A percentile compares a stretch with the other conserved stretches of the same genome.
These are phyloP conservation scores for Botrytis fragariae DNA, from an alignment of 2,329 filamentous ascomycete genomes.

Conservation along the genomic window DNA sequence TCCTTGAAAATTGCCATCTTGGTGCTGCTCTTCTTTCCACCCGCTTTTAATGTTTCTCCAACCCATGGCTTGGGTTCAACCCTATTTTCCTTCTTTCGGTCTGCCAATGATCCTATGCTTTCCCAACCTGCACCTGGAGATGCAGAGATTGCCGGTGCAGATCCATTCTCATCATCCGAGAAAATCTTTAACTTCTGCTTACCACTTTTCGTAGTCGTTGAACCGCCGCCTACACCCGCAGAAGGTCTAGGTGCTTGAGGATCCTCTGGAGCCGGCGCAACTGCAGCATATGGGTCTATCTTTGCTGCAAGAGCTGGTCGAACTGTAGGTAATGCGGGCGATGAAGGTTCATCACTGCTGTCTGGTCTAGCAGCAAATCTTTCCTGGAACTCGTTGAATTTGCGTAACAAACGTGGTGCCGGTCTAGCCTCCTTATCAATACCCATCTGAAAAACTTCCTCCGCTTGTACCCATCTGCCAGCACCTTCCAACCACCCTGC, in stretches of 20 bases:
- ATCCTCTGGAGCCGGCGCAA: constrained; percentile 47
- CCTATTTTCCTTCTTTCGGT: constrained; percentile 91
- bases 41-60: constrained; percentile 84
- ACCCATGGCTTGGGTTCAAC: constrained; percentile 86
- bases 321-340: constrained; percentile 80
- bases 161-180: constrained; percentile 2
- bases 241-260: constrained; percentile 62
- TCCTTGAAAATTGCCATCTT: constrained; percentile 97
- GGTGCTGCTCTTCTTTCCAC: constrained; percentile 73
- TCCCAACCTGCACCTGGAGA: background rate
- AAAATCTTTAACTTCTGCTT: constrained; percentile 15
- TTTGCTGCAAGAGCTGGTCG: constrained; percentile 83
- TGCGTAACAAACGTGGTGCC: constrained; percentile 74
- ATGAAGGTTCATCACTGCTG: constrained; percentile 66
- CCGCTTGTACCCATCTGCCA: constrained; percentile 82
- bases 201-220: constrained; percentile 58
- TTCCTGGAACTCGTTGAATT: constrained; percentile 88
- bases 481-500: constrained; percentile 86
- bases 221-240: constrained; percentile 47
- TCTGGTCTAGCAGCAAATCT: constrained; percentile 67
- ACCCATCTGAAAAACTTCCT: constrained; percentile 88
- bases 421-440: constrained; percentile 87
- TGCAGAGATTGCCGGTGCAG: background rate
- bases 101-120: constrained; percentile 57
- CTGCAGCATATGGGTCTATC: constrained; percentile 72